Evolutionary conservation across 192 early-diverging fungal genomes (phyloP).

Genomic region (Gaertneriomyces semiglobifer): DNA sequence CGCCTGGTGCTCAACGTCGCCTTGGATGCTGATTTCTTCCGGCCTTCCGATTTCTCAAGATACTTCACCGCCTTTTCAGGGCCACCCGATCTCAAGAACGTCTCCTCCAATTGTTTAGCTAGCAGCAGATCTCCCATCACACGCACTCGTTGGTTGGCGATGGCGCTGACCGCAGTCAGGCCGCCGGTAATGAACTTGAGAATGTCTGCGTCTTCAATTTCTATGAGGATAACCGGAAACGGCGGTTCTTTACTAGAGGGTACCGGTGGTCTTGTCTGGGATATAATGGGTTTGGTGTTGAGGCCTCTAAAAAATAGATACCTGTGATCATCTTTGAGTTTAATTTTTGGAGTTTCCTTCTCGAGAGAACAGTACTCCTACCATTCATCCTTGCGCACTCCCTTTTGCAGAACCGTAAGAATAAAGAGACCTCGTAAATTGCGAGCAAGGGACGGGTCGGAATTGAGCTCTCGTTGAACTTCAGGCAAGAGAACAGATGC

Average conservation of each 20-base stretch:
- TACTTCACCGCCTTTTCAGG: constrained; percentile 34
- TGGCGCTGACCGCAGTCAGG: constrained; percentile 34
- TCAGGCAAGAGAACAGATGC: constrained; percentile 39
- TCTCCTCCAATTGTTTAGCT: constrained; percentile 36
- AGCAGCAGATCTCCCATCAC: constrained; percentile 38
- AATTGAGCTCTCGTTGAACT: constrained; percentile 29
- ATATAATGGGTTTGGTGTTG: constrained; percentile 28
- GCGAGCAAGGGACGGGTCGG: constrained; percentile 28
- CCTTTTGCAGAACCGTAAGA: constrained; percentile 30
- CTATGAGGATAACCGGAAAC: constrained; percentile 34
- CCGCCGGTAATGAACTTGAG: constrained; percentile 45
- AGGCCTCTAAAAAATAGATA: constrained; percentile 34
- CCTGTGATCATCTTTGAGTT: constrained; percentile 5
- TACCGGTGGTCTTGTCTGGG: constrained; percentile 25
- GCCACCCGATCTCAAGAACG: constrained; percentile 40
- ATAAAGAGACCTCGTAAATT: constrained; percentile 36
- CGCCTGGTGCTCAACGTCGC: no score
- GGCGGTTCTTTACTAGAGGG: not conserved
- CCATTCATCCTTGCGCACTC: constrained; percentile 36
- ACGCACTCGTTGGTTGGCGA: constrained; percentile 24
- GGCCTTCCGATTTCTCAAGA: constrained; percentile 26
- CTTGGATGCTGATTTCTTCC: not conserved
- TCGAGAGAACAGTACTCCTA: not conserved
- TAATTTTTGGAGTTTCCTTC: no score
- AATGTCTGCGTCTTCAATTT: constrained; percentile 41